Evolutionary conservation across 257 asterid genomes (phyloP).

Genomic region (Euphrasia confusa): DNA sequence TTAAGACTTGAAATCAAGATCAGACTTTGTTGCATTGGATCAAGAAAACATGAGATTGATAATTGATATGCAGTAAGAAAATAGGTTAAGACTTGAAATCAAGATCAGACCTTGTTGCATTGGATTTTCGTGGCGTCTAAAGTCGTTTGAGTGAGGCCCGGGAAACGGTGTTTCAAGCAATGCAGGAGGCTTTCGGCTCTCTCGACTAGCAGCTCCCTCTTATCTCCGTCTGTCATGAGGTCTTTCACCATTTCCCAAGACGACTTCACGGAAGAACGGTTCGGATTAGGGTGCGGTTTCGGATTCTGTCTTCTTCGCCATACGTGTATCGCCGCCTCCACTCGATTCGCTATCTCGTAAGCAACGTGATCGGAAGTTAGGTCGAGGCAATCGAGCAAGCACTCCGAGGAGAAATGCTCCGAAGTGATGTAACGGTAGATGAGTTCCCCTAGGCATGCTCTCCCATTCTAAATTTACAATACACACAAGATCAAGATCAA

Average conservation of each 20-base stretch:
- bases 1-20: not conserved
- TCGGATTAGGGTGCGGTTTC: conserved; percentile 38
- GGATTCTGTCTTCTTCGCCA: conserved; percentile 64
- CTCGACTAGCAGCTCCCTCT: conserved; percentile 59
- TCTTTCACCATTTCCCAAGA: conserved; percentile 81
- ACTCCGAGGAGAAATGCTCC: conserved; percentile 71
- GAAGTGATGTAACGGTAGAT: conserved; percentile 75
- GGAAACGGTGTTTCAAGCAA: conserved; percentile 71
- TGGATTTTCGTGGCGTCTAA: conserved; percentile 79
- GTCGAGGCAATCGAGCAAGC: conserved; percentile 82
- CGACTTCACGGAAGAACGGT: conserved; percentile 60
- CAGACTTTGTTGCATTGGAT: conserved; percentile 60
- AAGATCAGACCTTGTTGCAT: conserved; percentile 66
- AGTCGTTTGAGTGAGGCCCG: conserved; percentile 72
- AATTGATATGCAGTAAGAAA: no score
- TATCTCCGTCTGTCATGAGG: conserved; percentile 76
- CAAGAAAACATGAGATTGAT: no score
- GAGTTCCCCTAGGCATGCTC: conserved; percentile 72
- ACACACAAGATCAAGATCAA: no score
- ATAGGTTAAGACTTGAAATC: not conserved
- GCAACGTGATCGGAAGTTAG: conserved; percentile 65
- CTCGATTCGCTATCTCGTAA: conserved; percentile 68
- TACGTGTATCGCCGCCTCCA: conserved; percentile 66
- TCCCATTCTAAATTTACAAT: conserved; percentile 47
- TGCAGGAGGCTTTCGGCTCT: conserved; percentile 76